Conservation (phyloP, 2,329 filamentous ascomycete species). For the Sporothrix inflata region DNA sequence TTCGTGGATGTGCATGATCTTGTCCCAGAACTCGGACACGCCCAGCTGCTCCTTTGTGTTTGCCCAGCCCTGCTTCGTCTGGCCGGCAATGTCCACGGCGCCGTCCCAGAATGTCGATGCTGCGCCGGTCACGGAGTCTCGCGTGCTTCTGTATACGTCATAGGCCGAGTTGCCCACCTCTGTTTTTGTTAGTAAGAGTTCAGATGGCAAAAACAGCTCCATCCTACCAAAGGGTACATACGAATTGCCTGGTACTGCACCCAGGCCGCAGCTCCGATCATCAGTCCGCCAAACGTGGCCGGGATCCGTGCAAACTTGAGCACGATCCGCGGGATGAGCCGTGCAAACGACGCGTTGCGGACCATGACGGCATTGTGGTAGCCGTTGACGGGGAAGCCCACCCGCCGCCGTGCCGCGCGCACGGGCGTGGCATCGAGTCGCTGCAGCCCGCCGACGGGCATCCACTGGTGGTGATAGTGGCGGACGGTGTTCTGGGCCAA, state of each 20-base stretch:
- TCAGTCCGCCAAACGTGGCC: conserved; percentile 87
- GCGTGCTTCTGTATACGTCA: conserved; percentile 74
- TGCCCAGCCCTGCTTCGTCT: conserved; percentile 80
- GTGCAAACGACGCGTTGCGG: conserved; percentile 66
- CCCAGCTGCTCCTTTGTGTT: conserved; percentile 79
- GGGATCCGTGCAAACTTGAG: conserved; percentile 86
- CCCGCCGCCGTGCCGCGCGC: conserved; percentile 62
- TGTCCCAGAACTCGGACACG: conserved; percentile 76
- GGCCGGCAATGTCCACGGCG: conserved; percentile 74
- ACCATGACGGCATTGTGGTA: conserved; percentile 78
- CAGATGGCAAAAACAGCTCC: not conserved
- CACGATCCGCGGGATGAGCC: conserved; percentile 81
- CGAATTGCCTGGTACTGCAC: conserved; percentile 93
- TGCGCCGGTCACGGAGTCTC: conserved; percentile 69
- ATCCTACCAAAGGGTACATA: conserved; percentile 48
- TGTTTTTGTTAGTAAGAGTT: conserved; percentile 37
- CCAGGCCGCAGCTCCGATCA: conserved; percentile 86
- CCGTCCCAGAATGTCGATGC: conserved; percentile 72
- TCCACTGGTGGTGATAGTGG: conserved; percentile 62
- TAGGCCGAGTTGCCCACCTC: conserved; percentile 77
- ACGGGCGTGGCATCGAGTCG: conserved; percentile 63
- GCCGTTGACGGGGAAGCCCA: conserved; percentile 79
- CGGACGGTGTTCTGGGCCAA: conserved; percentile 56
- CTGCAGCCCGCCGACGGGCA: conserved; percentile 70
- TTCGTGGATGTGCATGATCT: conserved; percentile 66